Percentiles rank a stretch among this genome's conserved stretches.
Evolutionary conservation across 371 early-diverging fungal genomes (phyloP).

Genomic region (Mycotypha africana): DNA sequence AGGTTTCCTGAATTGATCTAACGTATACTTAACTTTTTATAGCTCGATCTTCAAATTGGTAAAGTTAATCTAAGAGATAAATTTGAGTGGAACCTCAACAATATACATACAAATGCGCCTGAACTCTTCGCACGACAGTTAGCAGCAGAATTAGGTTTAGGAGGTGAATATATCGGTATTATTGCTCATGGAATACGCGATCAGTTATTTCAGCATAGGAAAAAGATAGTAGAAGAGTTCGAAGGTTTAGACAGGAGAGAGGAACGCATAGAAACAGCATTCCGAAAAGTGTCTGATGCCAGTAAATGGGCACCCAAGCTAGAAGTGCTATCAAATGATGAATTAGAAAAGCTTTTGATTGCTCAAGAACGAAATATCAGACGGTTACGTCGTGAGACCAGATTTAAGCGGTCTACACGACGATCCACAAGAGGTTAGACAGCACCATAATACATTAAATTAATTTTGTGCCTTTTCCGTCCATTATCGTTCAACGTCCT

Average conservation of each 20-base stretch:
- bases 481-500: no score
- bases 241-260: slow-evolving; percentile 24
- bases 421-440: no score
- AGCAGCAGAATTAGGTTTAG: slow-evolving; percentile 79
- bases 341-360: slow-evolving; percentile 69
- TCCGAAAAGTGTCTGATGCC: slow-evolving; percentile 59
- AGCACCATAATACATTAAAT: no score
- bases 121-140: slow-evolving; percentile 81
- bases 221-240: slow-evolving; percentile 50
- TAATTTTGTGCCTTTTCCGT: no score
- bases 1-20: no score
- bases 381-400: slow-evolving; percentile 15
- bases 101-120: slow-evolving; percentile 54
- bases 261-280: slow-evolving; percentile 46
- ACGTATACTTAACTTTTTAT: background rate
- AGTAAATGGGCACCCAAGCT: slow-evolving; percentile 77
- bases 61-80: slow-evolving; percentile 73
- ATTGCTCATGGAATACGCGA: slow-evolving; percentile 85
- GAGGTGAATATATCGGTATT: slow-evolving; percentile 80
- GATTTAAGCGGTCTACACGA: slow-evolving; percentile 10
- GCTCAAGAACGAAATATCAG: slow-evolving; percentile 73
- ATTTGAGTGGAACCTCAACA: slow-evolving; percentile 85
- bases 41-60: slow-evolving; percentile 86
- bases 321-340: slow-evolving; percentile 68
- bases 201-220: slow-evolving; percentile 67